Evolutionary conservation across 176 grass and related monocot species (phyloP).

Genomic region (Chloris gayana): DNA sequence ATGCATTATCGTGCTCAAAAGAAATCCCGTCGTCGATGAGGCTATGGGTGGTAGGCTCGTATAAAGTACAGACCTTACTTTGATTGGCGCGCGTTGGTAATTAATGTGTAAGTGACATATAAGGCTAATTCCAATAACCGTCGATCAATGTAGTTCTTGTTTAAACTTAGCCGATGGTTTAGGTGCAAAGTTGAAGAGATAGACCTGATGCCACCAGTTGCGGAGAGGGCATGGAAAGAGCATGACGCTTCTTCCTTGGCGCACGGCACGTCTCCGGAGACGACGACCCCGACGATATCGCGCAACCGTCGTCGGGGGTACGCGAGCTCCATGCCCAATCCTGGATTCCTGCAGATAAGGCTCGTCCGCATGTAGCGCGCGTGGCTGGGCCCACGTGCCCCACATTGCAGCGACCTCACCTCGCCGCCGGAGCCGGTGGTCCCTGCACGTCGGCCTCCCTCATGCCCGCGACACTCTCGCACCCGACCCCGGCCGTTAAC

Average conservation of each 20-base stretch:
- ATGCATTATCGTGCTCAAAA: not conserved
- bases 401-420: conserved; percentile 33
- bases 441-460: conserved; percentile 43
- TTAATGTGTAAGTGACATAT: not conserved
- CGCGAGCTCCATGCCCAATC: conserved; percentile 4
- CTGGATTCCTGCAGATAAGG: conserved; percentile 32
- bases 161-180: not conserved
- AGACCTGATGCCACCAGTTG: not conserved
- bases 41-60: not conserved
- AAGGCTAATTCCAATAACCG: not conserved
- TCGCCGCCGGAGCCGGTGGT: conserved; percentile 19
- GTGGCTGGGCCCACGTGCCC: conserved; percentile 42
- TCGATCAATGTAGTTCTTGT: too few species aligned
- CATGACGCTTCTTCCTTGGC: not conserved
- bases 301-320: conserved; percentile 16
- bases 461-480: conserved; percentile 1
- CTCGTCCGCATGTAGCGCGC: not conserved
- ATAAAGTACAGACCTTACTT: not conserved
- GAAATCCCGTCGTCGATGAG: not conserved
- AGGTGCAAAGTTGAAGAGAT: not conserved
- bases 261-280: conserved; percentile 20
- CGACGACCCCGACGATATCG: not conserved
- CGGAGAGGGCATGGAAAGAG: not conserved
- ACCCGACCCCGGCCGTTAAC: conserved; percentile 48
- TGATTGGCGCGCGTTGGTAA: not conserved